phyloP scores from a whole-genome alignment of 1,284 basidiomycete genomes.

The Apiotrichum laibachii region DNA sequence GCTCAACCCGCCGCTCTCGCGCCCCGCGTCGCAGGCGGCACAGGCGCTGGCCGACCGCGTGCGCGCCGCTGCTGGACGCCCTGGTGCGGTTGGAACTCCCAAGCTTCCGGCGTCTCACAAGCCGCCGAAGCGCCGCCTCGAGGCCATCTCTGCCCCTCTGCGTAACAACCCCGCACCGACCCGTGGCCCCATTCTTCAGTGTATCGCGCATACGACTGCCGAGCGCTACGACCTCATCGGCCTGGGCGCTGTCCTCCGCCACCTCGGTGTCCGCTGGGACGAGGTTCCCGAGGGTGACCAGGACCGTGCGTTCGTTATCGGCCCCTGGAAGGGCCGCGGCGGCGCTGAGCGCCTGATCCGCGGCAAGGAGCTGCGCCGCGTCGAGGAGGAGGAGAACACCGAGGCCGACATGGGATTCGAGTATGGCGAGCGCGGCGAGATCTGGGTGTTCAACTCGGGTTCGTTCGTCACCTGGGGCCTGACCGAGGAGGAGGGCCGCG shows the following conservation, averaged over 20 bases:
- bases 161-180: constrained; percentile 45
- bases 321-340: constrained; percentile 48
- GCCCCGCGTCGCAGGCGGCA: not conserved
- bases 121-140: constrained; percentile 49
- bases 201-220: constrained; percentile 51
- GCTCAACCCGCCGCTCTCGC: not conserved
- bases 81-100: not conserved
- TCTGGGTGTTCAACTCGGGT: constrained; percentile 81
- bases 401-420: constrained; percentile 49
- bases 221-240: constrained; percentile 46
- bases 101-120: constrained; percentile 33
- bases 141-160: constrained; percentile 49
- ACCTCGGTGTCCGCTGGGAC: constrained; percentile 44
- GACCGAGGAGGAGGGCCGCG: constrained; percentile 69
- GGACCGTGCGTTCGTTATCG: constrained; percentile 48
- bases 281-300: constrained; percentile 49
- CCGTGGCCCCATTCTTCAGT: constrained; percentile 49
- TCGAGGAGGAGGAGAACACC: constrained; percentile 45
- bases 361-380: constrained; percentile 34
- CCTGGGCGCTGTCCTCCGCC: constrained; percentile 35
- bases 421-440: constrained; percentile 69
- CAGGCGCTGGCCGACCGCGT: constrained; percentile 3
- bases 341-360: constrained; percentile 41
- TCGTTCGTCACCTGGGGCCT: constrained; percentile 85
- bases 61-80: not conserved